Base-by-base conservation (phyloP, 73 alveolate genomes). In the Paramecium tetraurelia region DNA sequence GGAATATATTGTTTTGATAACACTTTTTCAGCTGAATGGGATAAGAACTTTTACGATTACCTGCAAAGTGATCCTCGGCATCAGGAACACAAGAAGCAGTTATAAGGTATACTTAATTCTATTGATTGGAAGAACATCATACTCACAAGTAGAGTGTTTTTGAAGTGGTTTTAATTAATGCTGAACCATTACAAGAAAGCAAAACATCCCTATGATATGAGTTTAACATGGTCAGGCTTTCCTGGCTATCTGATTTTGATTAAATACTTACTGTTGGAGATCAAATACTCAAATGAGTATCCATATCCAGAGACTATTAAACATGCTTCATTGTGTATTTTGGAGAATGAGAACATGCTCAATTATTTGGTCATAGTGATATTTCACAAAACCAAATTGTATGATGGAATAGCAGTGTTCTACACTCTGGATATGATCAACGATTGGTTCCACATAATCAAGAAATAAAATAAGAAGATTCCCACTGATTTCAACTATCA, bases 11-110 rank as follows among this genome's bases (percentile, higher is more conserved):
- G 57, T 14, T 5, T 11, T 20, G 90, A 80, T 46, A 21, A 33
- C 1, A 80, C 90, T 2, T 80, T 80, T 44, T 24, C 86, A 12
- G 86, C 90, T 80, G 90, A 80, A 20, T 80, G 90, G 90, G 75
- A 46, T 46, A 46, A 80, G 48, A 80, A 80, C 24, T 80, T 80
- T 46, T 80, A 80, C 18, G 31, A 80, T 24, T 80, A 80, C 43
- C 6, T 80, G 10, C 7, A 22, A 44, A 33, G 57, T 29, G 90
- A 80, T 22, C 57, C 46, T 11, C 16, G 90, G 46, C 24, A 80
- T 80, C 8, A 43, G 12, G 90, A 80, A 35, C 90, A 80, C 22
- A 48, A 31, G 9, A 80, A 80, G 2, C 12, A 80, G 24, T 80
- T 80, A 48, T 36, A 80, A 44, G 31, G 27, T 14, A 80, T 35